Evolutionary conservation across 805 yeast genomes (phyloP).

Genomic region (Saccharomycopsis sp.): DNA sequence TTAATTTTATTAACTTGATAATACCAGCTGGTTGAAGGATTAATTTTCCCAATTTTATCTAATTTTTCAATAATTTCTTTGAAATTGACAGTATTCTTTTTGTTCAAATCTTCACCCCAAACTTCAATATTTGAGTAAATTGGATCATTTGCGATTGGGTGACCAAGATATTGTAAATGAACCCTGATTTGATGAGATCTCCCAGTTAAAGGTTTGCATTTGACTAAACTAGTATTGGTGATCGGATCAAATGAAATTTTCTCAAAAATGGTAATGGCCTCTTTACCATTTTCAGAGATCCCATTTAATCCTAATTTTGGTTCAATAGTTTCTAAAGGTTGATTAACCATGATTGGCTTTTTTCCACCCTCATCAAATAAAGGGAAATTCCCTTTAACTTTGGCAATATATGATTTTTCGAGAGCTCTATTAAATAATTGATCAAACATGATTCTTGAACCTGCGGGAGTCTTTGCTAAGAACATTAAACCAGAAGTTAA

Average conservation of each 20-base stretch:
- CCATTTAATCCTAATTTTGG: conserved; percentile 65
- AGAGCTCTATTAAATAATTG: conserved; percentile 62
- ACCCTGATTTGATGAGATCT: conserved; percentile 94
- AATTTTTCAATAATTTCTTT: conserved; percentile 38
- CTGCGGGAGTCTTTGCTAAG: conserved; percentile 69
- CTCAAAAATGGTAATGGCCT: conserved; percentile 66
- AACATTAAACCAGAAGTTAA: conserved; percentile 92
- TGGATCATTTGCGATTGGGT: conserved; percentile 76
- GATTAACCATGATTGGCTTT: conserved; percentile 43
- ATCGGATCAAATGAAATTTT: conserved; percentile 62
- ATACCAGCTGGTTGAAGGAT: conserved; percentile 58
- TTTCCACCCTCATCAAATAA: conserved; percentile 9
- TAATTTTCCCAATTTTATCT: conserved; percentile 60
- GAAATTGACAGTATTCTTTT: conserved; percentile 40
- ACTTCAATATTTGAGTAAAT: conserved; percentile 63
- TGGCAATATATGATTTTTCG: conserved; percentile 72
- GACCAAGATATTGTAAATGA: conserved; percentile 78
- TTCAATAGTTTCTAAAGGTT: conserved; percentile 59
- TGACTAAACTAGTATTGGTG: conserved; percentile 54
- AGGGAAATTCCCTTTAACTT: conserved; percentile 84
- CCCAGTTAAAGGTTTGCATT: conserved; percentile 83
- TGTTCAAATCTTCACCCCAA: conserved; percentile 77
- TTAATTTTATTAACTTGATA: background rate
- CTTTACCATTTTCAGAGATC: conserved; percentile 36
- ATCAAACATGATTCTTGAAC: conserved; percentile 65